phyloP scores from a whole-genome alignment of 2,329 filamentous ascomycete genomes.

The Fusarium phyllophilum region DNA sequence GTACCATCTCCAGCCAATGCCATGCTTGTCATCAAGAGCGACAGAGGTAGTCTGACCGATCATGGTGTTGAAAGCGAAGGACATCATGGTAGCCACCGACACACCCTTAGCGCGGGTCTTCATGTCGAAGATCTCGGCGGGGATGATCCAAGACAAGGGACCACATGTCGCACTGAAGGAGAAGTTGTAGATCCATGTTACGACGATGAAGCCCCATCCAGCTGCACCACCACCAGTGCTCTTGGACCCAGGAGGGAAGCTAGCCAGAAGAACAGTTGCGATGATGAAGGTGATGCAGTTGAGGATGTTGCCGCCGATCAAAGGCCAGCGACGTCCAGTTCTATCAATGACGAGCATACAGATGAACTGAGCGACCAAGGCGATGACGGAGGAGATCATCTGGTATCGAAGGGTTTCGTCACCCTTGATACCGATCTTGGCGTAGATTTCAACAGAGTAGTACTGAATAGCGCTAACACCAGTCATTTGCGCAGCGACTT shows the following conservation, averaged over 20 bases:
- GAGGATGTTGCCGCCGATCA: slow-evolving; percentile 75
- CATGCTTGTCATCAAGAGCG: slow-evolving; percentile 48
- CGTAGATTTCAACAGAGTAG: slow-evolving; percentile 68
- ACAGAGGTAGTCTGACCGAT: slow-evolving; percentile 72
- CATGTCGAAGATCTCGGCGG: slow-evolving; percentile 79
- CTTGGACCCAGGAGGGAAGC: slow-evolving; percentile 22
- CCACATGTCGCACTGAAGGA: slow-evolving; percentile 24
- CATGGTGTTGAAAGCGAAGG: slow-evolving; percentile 79
- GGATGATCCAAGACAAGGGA: slow-evolving; percentile 59
- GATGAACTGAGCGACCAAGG: slow-evolving; percentile 36
- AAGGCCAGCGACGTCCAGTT: slow-evolving; percentile 74
- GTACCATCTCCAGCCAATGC: slow-evolving; percentile 60
- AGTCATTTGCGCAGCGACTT: slow-evolving; percentile 79
- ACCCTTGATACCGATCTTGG: slow-evolving; percentile 58
- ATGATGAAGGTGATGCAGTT: slow-evolving; percentile 68
- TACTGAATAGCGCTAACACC: slow-evolving; percentile 80
- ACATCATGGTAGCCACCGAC: slow-evolving; percentile 75
- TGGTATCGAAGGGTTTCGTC: slow-evolving; percentile 77
- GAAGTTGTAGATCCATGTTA: slow-evolving; percentile 29
- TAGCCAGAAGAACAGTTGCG: slow-evolving; percentile 24
- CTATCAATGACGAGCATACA: slow-evolving; percentile 76
- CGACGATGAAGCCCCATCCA: slow-evolving; percentile 52
- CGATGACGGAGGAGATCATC: slow-evolving; percentile 74
- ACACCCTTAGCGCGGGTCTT: slow-evolving; percentile 78
- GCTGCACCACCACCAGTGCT: not conserved